Conservation (phyloP, 176 grass and related monocot species). For the Cenchrus purpureus region DNA sequence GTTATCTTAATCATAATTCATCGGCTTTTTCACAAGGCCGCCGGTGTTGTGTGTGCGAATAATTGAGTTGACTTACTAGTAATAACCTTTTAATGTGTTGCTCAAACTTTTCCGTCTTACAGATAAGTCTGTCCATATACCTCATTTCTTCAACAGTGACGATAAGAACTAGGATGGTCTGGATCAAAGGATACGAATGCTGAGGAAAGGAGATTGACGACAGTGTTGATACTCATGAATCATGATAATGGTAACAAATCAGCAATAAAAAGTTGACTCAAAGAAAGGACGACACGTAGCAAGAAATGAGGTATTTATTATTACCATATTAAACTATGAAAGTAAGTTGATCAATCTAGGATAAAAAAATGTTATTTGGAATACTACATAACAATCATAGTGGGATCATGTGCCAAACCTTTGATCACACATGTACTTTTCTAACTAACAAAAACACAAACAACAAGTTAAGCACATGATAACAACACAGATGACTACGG, state of each 20-base stretch:
- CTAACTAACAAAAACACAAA: background rate
- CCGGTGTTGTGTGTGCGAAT: background rate
- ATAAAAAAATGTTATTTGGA: background rate
- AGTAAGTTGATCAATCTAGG: no score
- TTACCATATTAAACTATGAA: no score
- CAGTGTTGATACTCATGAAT: no score
- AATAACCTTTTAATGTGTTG: background rate
- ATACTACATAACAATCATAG: background rate
- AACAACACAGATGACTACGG: background rate
- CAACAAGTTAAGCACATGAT: background rate
- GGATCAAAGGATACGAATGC: no score
- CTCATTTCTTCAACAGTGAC: no score
- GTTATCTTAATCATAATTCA: background rate
- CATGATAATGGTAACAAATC: no score
- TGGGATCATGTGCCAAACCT: background rate
- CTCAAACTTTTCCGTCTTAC: background rate
- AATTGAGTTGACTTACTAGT: background rate
- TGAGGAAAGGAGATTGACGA: no score
- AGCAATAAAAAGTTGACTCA: no score
- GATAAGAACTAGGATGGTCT: no score
- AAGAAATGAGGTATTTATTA: no score
- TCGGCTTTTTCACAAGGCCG: background rate
- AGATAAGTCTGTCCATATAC: background rate
- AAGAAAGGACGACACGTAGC: no score
- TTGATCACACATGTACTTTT: background rate